Base-by-base conservation (phyloP, 1,284 basidiomycete species). In the Leccinum pallidistipes region DNA sequence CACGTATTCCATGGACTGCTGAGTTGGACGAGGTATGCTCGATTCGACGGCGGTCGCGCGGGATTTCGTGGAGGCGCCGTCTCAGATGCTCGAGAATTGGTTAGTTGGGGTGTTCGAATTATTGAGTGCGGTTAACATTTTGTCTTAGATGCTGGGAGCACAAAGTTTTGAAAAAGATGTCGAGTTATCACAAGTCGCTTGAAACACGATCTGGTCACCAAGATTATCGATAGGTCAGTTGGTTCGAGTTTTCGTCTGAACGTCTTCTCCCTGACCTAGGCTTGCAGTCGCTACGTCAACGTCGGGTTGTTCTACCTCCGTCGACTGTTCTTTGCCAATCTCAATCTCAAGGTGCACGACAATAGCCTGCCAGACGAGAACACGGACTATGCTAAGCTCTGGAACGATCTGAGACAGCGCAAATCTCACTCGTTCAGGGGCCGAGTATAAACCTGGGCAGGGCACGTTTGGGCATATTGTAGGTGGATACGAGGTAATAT, bases 71-170 rank as follows among this genome's bases (percentile, higher is more conserved):
- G 92, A 94, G 75, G 91, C 91, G 0, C 93, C 92, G 0, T 90
- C 87, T 21, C 92, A 95, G 77, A 94, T 95, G 93, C 79, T 95
- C 62, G 94, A 95, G 77, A 93, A 95, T 71, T 95, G 92, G 93
- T 86, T 52, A 8, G 78, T 63, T 36, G 9, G 14, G 36, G 34
- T 5, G 34, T 21, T 6, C 32, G 24, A 55, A 57, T 34, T 3
- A 21, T 1, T 14, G 31, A 53, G 2, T 3, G 2, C 16, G 11
- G 21, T 2, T 38, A 16, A 43, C 40, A 10, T 6, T 11, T 9
- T 40, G 5, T 59, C 3, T 9, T 31, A 85, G 85, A 85, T 89
- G 90, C 70, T 93, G 90, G 88, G 90, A 92, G 69, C 87, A 86
- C 1, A 81, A 84, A 61, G 90, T 92, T 7, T 79, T 94, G 8